Conservation (phyloP, 805 yeast genomes). For the Hyphopichia homilentoma region DNA sequence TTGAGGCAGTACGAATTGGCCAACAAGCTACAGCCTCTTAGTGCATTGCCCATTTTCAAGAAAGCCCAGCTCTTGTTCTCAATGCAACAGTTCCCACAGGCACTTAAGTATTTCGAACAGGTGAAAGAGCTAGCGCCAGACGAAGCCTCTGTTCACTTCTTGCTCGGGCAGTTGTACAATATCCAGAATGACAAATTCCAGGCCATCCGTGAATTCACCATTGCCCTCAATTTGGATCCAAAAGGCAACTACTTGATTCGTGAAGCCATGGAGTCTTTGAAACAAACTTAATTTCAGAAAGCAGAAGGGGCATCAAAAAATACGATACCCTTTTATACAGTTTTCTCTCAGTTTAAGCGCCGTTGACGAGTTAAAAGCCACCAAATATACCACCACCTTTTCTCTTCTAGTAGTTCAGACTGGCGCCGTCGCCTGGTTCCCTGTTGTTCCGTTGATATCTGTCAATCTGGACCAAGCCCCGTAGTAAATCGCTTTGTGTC, state of each 20-base stretch:
- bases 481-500: too few relatives aligned
- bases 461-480: too few relatives aligned
- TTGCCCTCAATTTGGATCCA: constrained; percentile 88
- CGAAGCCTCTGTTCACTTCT: constrained; percentile 89
- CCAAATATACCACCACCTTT: too few relatives aligned
- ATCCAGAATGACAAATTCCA: constrained; percentile 66
- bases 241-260: constrained; percentile 83
- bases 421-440: too few relatives aligned
- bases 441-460: too few relatives aligned
- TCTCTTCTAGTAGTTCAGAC: too few relatives aligned
- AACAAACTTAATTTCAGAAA: too few relatives aligned
- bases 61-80: constrained; percentile 78
- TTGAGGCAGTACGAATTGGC: constrained; percentile 81
- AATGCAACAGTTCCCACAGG: constrained; percentile 66
- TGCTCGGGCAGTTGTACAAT: constrained; percentile 83
- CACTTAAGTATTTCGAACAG: constrained; percentile 70
- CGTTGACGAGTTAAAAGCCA: too few relatives aligned
- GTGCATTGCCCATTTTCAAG: constrained; percentile 83
- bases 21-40: constrained; percentile 74
- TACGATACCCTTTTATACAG: too few relatives aligned
- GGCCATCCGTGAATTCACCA: constrained; percentile 83
- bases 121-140: constrained; percentile 82
- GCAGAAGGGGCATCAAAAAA: too few relatives aligned
- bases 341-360: too few relatives aligned
- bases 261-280: constrained; percentile 68